Evolutionary conservation across 2,329 filamentous ascomycete genomes (phyloP).

Genomic region (Colletotrichum euphorbiae): DNA sequence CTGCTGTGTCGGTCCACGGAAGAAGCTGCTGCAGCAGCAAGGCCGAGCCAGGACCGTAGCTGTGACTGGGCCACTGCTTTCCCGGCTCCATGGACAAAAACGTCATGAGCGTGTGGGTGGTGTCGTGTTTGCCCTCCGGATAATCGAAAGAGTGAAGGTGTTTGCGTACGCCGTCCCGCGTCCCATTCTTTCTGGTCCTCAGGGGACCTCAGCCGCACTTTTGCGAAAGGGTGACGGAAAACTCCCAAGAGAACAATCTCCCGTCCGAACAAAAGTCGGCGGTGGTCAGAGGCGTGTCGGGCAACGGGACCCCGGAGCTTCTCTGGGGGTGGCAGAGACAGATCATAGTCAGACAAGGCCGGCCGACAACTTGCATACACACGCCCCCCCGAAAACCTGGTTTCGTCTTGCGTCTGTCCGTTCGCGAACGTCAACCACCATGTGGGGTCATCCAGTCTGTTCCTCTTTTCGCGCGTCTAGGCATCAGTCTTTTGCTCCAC

Average conservation of each 20-base stretch:
- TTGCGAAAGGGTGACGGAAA: conserved; percentile 18
- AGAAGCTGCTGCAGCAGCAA: conserved; percentile 20
- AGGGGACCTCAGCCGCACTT: conserved; percentile 30
- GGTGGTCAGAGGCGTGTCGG: conserved; percentile 31
- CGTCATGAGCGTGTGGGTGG: conserved; percentile 31
- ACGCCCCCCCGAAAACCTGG: conserved; percentile 16
- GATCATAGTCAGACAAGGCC: neutral
- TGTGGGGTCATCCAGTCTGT: conserved; percentile 26
- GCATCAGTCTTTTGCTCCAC: conserved; percentile 20
- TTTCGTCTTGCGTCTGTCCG: conserved; percentile 6
- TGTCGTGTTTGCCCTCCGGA: neutral
- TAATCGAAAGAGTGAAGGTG: neutral
- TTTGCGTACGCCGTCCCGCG: neutral
- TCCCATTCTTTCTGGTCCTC: neutral
- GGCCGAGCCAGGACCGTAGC: conserved; percentile 13
- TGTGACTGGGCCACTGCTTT: conserved; percentile 26
- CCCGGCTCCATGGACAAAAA: conserved; percentile 12
- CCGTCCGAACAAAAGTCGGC: conserved; percentile 4
- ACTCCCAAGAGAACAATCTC: conserved; percentile 8
- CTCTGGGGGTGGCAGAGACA: neutral
- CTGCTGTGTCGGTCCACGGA: conserved; percentile 16
- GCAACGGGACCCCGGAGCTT: neutral
- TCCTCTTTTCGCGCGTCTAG: conserved; percentile 18
- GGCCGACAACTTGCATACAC: neutral
- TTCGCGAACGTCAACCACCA: conserved; percentile 12